phyloP scores from a whole-genome alignment of 768 basidiomycete species.

The Rhodotorula babjevae region DNA sequence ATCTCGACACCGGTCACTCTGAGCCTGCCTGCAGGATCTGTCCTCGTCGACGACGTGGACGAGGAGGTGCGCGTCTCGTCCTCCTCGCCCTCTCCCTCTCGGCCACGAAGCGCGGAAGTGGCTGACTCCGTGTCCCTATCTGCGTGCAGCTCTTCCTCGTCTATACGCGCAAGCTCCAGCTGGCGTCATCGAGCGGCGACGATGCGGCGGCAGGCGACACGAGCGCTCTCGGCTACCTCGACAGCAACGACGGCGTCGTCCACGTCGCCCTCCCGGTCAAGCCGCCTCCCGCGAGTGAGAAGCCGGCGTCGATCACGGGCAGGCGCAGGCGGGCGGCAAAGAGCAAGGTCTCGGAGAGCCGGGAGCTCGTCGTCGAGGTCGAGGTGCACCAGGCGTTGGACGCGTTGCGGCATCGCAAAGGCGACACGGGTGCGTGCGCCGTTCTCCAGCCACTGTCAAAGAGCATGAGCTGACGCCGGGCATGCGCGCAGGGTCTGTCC shows the following conservation, averaged over 20 bases:
- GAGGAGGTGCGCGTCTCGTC: constrained; percentile 14
- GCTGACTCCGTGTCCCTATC: neutral
- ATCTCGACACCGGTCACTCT: neutral
- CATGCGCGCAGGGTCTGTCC: constrained; percentile 10
- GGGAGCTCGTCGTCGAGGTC: constrained; percentile 1
- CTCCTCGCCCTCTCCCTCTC: neutral
- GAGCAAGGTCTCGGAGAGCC: neutral
- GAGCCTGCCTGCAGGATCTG: neutral
- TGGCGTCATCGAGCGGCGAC: neutral
- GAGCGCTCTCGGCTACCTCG: constrained; percentile 8
- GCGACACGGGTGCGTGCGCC: constrained; percentile 24
- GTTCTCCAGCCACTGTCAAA: too few species aligned
- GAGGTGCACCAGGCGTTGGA: constrained; percentile 19
- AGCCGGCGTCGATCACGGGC: neutral
- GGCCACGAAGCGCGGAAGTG: neutral
- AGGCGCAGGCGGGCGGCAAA: neutral
- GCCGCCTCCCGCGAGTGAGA: neutral
- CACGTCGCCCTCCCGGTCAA: constrained; percentile 2
- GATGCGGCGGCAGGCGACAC: neutral
- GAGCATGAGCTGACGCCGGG: neutral
- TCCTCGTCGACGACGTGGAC: constrained; percentile 21
- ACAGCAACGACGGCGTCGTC: neutral
- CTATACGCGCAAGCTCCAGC: constrained; percentile 16
- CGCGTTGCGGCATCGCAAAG: constrained; percentile 13
- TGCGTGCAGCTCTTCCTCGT: constrained; percentile 23